Conservation (phyloP, 192 early-diverging fungal species). For the Entomortierella beljakovae region DNA sequence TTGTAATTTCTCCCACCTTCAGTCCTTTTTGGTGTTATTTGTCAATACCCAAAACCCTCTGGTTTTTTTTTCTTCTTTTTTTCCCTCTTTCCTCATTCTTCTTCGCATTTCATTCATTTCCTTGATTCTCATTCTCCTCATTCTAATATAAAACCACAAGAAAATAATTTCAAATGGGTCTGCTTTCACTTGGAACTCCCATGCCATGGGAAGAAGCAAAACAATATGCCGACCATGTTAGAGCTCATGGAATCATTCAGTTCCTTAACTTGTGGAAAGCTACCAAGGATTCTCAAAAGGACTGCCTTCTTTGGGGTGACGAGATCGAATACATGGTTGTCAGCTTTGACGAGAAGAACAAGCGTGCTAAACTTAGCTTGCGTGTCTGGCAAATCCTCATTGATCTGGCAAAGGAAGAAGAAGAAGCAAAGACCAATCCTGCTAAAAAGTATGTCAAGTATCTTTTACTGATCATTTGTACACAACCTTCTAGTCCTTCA, state of each 20-base stretch:
- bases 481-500: constrained; percentile 1
- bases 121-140: neutral
- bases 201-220: constrained; percentile 94
- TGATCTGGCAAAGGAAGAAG: constrained; percentile 78
- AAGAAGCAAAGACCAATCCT: constrained; percentile 58
- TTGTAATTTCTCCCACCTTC: no score
- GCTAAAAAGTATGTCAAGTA: constrained; percentile 57
- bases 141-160: neutral
- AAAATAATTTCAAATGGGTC: constrained; percentile 77
- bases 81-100: neutral
- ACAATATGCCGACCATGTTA: constrained; percentile 86
- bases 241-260: constrained; percentile 92
- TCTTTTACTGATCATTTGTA: neutral
- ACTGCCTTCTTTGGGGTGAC: constrained; percentile 94
- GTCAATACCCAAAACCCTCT: no score
- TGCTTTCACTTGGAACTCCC: constrained; percentile 95
- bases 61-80: neutral
- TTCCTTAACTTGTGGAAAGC: constrained; percentile 89
- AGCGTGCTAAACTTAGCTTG: constrained; percentile 79
- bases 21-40: no score
- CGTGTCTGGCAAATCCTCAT: constrained; percentile 85
- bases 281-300: constrained; percentile 83
- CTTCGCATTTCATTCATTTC: neutral
- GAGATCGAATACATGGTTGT: constrained; percentile 98
- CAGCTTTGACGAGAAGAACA: constrained; percentile 76